phyloP scores from a whole-genome alignment of 257 asterid species.

The Nicotiana benthamiana region DNA sequence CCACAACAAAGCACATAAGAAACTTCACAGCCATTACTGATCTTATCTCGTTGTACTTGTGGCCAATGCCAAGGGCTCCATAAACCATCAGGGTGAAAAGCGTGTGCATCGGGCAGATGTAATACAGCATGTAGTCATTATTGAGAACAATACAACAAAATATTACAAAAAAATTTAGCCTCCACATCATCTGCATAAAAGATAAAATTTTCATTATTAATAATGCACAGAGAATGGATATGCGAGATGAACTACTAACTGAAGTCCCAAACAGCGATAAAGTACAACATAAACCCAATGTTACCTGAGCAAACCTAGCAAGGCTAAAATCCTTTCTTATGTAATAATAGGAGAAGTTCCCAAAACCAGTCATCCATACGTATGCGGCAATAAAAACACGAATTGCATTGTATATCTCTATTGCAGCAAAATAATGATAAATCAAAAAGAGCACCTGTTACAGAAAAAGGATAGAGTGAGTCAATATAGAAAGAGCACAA shows the following conservation, averaged over 20 bases:
- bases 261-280: neutral
- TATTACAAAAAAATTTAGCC: conserved; percentile 91
- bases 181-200: conserved; percentile 98
- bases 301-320: conserved; percentile 95
- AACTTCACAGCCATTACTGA: conserved; percentile 75
- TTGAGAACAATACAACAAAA: conserved; percentile 85
- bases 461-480: neutral
- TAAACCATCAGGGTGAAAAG: conserved; percentile 96
- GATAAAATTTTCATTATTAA: neutral
- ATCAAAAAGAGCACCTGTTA: conserved; percentile 78
- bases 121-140: conserved; percentile 87
- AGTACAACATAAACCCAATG: conserved; percentile 12
- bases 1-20: conserved; percentile 67
- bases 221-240: neutral
- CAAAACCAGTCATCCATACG: conserved; percentile 99
- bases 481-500: neutral
- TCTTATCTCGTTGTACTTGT: conserved; percentile 78
- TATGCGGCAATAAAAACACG: conserved; percentile 96
- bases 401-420: conserved; percentile 91
- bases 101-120: conserved; percentile 98
- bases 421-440: conserved; percentile 98
- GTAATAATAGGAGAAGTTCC: conserved; percentile 94
- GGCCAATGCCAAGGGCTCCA: conserved; percentile 95
- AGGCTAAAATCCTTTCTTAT: conserved; percentile 86
- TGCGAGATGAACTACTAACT: neutral